Evolutionary conservation across 2,329 filamentous ascomycete species (phyloP).

Genomic region (Cladosporium sp.): DNA sequence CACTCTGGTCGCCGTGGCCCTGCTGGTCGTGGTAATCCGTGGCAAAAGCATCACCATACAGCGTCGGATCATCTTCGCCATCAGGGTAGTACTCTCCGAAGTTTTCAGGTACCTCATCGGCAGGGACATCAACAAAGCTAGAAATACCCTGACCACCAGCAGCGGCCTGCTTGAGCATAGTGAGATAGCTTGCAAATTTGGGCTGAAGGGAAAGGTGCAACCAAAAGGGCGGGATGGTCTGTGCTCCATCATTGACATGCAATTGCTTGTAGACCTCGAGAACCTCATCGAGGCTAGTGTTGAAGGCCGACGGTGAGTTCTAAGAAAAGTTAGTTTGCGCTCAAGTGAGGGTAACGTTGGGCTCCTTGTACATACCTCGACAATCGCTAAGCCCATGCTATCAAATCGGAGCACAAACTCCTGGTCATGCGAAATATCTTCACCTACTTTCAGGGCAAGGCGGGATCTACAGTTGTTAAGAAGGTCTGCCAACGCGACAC

Average conservation of each 20-base stretch:
- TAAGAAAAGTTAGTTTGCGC: conserved; percentile 27
- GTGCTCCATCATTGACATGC: conserved; percentile 54
- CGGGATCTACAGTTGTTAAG: conserved; percentile 42
- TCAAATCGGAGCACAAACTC: conserved; percentile 55
- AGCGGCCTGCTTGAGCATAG: conserved; percentile 49
- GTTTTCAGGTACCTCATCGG: conserved; percentile 15
- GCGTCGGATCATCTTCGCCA: conserved; percentile 13
- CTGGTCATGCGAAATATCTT: conserved; percentile 53
- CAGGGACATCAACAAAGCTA: conserved; percentile 28
- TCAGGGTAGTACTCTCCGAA: conserved; percentile 9
- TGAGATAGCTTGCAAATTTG: conserved; percentile 51
- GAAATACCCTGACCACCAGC: conserved; percentile 56
- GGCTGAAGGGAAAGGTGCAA: conserved; percentile 52
- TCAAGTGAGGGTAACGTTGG: background rate
- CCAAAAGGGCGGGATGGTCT: conserved; percentile 51
- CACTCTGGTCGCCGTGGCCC: conserved; percentile 5
- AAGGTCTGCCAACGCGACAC: conserved; percentile 51
- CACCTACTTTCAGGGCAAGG: conserved; percentile 52
- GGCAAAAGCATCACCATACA: background rate
- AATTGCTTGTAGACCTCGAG: conserved; percentile 57
- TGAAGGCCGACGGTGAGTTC: conserved; percentile 47
- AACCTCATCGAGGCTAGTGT: conserved; percentile 53
- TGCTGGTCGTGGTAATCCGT: conserved; percentile 8
- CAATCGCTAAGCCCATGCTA: conserved; percentile 51
- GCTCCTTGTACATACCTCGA: conserved; percentile 47